These are phyloP conservation scores for Phellinidium pouzarii DNA, from an alignment of 1,284 basidiomycete species.

Conservation along the genomic window DNA sequence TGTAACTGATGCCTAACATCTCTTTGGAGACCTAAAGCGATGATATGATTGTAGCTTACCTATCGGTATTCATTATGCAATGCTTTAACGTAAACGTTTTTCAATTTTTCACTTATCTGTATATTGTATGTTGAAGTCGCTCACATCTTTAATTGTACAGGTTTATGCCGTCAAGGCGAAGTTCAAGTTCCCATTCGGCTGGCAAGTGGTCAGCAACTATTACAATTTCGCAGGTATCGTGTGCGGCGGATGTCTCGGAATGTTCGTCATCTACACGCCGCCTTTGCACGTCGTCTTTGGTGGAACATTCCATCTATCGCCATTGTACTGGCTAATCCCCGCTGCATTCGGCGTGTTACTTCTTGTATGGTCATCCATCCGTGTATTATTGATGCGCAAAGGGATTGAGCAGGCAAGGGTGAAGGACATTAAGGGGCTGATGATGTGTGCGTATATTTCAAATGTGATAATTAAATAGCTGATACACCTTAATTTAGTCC, in stretches of 20 bases:
- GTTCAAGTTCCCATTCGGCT: conserved; percentile 57
- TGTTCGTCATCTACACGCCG: conserved; percentile 64
- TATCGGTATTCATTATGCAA: conserved; percentile 60
- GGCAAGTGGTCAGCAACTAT: conserved; percentile 46
- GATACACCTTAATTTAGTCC: conserved; percentile 36
- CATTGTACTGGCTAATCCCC: conserved; percentile 64
- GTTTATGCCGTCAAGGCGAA: conserved; percentile 65
- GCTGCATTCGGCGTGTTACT: conserved; percentile 52
- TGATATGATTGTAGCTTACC: conserved; percentile 36
- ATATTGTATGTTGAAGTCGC: no score
- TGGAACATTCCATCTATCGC: conserved; percentile 48
- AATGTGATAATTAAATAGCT: not conserved
- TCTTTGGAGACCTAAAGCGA: not conserved
- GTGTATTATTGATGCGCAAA: conserved; percentile 51
- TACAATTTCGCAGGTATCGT: conserved; percentile 64
- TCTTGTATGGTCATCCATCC: conserved; percentile 51
- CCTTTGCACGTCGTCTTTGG: conserved; percentile 64
- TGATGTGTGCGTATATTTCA: conserved; percentile 52
- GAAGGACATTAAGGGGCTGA: conserved; percentile 58
- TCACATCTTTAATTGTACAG: conserved; percentile 24
- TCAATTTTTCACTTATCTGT: not conserved
- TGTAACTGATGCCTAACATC: not conserved
- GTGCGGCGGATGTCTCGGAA: conserved; percentile 52
- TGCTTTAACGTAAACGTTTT: conserved; percentile 52
- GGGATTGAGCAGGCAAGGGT: conserved; percentile 48